A percentile compares a stretch with the other conserved stretches of the same genome.
phyloP scores from a whole-genome alignment of 345 rosid genomes.

The Eucalyptus pauciflora region DNA sequence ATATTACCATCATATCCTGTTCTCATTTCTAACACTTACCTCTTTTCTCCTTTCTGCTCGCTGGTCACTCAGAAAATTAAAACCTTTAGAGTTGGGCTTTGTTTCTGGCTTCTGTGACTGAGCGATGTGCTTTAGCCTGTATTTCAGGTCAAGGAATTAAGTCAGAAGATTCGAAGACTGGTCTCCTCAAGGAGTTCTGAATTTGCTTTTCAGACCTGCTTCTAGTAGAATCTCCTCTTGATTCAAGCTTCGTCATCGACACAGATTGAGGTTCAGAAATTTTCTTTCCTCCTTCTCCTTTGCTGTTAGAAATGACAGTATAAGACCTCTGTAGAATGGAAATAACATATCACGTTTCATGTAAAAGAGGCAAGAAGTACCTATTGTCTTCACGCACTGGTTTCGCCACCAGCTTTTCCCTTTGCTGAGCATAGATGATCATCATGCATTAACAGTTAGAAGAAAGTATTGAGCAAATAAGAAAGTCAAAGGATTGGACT shows the following conservation, averaged over 20 bases:
- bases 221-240: constrained; percentile 16
- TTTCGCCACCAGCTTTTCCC: constrained; percentile 19
- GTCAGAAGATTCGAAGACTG: background rate
- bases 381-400: constrained; percentile 22
- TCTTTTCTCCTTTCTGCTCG: constrained; percentile 82
- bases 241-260: constrained; percentile 21
- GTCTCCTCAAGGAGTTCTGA: background rate
- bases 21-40: constrained; percentile 21
- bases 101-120: constrained; percentile 26
- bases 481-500: background rate
- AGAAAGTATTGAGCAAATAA: background rate
- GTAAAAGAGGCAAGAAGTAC: constrained; percentile 16
- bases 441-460: background rate
- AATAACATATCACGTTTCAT: background rate
- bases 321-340: background rate
- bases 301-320: background rate
- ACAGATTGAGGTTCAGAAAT: constrained; percentile 19
- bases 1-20: background rate
- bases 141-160: background rate
- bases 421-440: constrained; percentile 18
- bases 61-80: constrained; percentile 53
- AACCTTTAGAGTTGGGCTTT: constrained; percentile 21
- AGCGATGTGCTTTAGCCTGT: constrained; percentile 30
- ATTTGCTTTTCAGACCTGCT: constrained; percentile 28
- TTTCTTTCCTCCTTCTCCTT: constrained; percentile 42